These are phyloP conservation scores for Penicillium sp. DNA, from an alignment of 2,329 filamentous ascomycete species.

Conservation along the genomic window DNA sequence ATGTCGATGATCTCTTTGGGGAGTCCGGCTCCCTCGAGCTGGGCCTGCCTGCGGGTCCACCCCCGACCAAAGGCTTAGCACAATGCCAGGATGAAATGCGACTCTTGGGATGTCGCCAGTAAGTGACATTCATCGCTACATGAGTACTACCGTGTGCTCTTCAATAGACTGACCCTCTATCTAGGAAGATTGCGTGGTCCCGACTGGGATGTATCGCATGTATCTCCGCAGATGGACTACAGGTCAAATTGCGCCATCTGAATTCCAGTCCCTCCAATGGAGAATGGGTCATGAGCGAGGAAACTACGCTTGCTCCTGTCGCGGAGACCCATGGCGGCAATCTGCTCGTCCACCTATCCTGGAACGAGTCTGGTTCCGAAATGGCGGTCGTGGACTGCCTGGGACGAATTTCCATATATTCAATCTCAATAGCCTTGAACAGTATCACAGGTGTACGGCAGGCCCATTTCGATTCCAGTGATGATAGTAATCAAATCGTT, in stretches of 20 bases:
- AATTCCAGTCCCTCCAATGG: constrained; percentile 68
- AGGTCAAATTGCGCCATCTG: constrained; percentile 71
- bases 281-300: constrained; percentile 73
- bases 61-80: constrained; percentile 65
- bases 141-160: neutral
- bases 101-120: constrained; percentile 78
- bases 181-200: constrained; percentile 82
- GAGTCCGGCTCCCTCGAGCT: constrained; percentile 60
- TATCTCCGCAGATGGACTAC: constrained; percentile 69
- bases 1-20: constrained; percentile 74
- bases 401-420: constrained; percentile 74
- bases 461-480: constrained; percentile 66
- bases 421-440: constrained; percentile 71
- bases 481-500: constrained; percentile 75
- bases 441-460: constrained; percentile 63
- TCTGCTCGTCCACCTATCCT: constrained; percentile 76
- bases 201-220: constrained; percentile 82
- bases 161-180: constrained; percentile 10
- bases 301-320: constrained; percentile 64
- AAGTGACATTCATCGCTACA: constrained; percentile 39
- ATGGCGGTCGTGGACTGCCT: constrained; percentile 79
- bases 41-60: constrained; percentile 53
- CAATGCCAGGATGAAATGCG: constrained; percentile 76
- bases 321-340: constrained; percentile 62
- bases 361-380: constrained; percentile 76